Base-by-base conservation (phyloP, 2,329 filamentous ascomycete genomes). In the Beauveria sp. region DNA sequence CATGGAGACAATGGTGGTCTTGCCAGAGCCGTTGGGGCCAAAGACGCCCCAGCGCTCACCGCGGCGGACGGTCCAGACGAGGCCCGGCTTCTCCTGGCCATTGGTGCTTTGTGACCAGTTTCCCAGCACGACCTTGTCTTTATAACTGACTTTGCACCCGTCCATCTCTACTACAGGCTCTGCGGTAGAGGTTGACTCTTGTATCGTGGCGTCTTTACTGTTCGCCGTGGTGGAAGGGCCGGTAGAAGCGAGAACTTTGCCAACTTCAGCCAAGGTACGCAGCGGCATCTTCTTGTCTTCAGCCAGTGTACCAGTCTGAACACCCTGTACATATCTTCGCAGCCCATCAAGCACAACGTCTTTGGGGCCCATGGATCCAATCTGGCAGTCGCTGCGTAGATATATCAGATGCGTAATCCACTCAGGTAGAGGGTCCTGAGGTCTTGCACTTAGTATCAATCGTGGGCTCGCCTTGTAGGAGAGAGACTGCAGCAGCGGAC, bases 21-120 rank as follows among this genome's bases (percentile, higher is more conserved):
- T 99, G 20, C 95, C 95, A 0, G 91, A 96, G 14, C 89, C 95
- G 68, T 99, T 98, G 38, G 93, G 89, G 0, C 95, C 95, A 70
- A 99, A 95, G 20, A 98, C 84, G 3, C 90, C 93, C 89, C 92
- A 96, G 64, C 93, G 86, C 71, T 97, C 86, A 26, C 93, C 93
- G 57, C 88, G 84, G 45, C 86, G 84, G 26, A 98, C 87, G 0
- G 83, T 90, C 91, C 95, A 97, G 70, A 88, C 82, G 6, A 98
- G 78, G 0, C 93, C 93, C 1, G 82, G 72, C 62, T 78, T 76
- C 20, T 74, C 66, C 52, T 77, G 67, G 0, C 82, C 82, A 3
- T 82, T 67, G 14, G 81, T 71, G 1, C 69, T 73, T n/a, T 79
- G 84, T 16, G 78, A 77, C 92, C 92, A 97, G 70, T 89, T 87